Conservation (phyloP, 106 monocot species). For the Dactylorhiza incarnata region DNA sequence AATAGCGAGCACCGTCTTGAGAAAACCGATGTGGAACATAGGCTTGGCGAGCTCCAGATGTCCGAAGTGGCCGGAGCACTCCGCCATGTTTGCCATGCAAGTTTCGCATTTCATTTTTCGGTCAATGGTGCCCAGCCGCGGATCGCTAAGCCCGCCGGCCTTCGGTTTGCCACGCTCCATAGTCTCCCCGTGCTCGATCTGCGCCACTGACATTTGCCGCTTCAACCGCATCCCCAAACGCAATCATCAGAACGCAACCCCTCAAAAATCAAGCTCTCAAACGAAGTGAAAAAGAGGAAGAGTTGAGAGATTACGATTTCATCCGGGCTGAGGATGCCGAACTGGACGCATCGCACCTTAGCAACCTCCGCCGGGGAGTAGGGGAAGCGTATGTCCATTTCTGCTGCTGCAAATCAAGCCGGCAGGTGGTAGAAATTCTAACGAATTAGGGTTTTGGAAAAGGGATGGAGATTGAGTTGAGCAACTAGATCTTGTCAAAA, state of each 20-base stretch:
- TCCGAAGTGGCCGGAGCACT: constrained; percentile 96
- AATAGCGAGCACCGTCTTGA: constrained; percentile 96
- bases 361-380: constrained; percentile 92
- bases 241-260: constrained; percentile 1
- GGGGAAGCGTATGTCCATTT: constrained; percentile 81
- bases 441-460: constrained; percentile 18
- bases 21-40: constrained; percentile 93
- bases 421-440: neutral
- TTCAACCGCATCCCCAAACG: constrained; percentile 13
- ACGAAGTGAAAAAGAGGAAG: neutral
- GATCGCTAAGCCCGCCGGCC: constrained; percentile 79
- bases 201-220: constrained; percentile 97
- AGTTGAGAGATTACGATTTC: constrained; percentile 61
- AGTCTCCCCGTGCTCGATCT: constrained; percentile 85
- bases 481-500: neutral
- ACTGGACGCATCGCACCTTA: constrained; percentile 85
- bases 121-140: constrained; percentile 88
- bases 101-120: constrained; percentile 98
- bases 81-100: constrained; percentile 93
- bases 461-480: neutral
- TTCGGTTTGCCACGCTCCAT: constrained; percentile 92
- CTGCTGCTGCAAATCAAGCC: neutral
- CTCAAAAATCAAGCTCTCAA: neutral
- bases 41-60: constrained; percentile 99
- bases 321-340: constrained; percentile 93